Conservation (phyloP, 2,329 filamentous ascomycete species). For the Hymenoscyphus scutula region DNA sequence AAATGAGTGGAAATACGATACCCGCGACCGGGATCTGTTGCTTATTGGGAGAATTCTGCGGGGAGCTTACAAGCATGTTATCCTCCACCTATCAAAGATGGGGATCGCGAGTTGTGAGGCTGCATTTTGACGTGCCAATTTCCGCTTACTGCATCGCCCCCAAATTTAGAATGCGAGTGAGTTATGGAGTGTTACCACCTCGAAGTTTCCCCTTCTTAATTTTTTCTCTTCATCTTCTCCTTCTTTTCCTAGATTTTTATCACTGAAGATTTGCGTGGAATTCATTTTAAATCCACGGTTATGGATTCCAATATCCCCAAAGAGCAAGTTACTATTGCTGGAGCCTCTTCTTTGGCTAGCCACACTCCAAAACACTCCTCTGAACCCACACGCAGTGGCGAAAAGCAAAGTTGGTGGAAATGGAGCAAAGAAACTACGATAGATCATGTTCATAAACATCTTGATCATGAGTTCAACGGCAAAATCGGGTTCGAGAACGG, state of each 20-base stretch:
- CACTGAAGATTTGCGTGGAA: neutral
- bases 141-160: slow-evolving; percentile 1
- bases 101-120: neutral
- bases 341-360: neutral
- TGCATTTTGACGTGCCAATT: neutral
- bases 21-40: neutral
- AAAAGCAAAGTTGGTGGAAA: slow-evolving; percentile 4
- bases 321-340: neutral
- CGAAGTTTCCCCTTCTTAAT: neutral
- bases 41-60: neutral
- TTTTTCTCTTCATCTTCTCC: neutral
- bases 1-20: neutral
- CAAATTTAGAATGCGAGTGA: no score
- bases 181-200: slow-evolving; percentile 12
- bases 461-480: slow-evolving; percentile 13
- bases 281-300: neutral
- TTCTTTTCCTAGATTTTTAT: neutral
- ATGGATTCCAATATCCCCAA: neutral
- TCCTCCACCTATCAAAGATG: neutral
- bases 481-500: slow-evolving; percentile 14
- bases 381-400: neutral
- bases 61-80: neutral
- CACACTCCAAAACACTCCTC: neutral
- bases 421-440: neutral
- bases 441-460: slow-evolving; percentile 5